Conservation (phyloP, 2,329 filamentous ascomycete species). For the Colletotrichum liriopes region DNA sequence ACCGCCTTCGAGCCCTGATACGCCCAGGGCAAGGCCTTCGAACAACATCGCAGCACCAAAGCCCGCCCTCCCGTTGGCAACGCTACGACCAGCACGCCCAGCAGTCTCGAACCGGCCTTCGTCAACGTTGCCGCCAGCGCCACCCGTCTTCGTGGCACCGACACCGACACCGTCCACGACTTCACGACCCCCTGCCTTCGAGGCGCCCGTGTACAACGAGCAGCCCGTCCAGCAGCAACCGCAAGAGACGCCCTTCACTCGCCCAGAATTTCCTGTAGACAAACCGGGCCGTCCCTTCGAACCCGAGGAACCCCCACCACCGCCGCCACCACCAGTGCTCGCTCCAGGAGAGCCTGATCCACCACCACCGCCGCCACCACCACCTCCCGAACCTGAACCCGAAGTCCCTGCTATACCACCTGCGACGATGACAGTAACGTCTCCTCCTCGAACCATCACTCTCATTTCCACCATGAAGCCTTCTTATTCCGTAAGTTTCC, state of each 20-base stretch:
- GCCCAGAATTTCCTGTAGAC: not conserved
- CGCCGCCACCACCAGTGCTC: slow-evolving; percentile 19
- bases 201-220: not conserved
- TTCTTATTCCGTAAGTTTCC: slow-evolving; percentile 17
- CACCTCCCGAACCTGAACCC: not conserved
- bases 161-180: too few relatives aligned
- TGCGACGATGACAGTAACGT: slow-evolving; percentile 31
- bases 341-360: slow-evolving; percentile 37
- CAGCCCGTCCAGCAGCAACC: slow-evolving; percentile 12
- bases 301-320: slow-evolving; percentile 24
- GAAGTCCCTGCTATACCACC: slow-evolving; percentile 26
- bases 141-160: too few relatives aligned
- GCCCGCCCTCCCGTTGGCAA: slow-evolving; percentile 14
- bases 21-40: slow-evolving; percentile 18
- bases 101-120: not conserved
- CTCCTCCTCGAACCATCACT: slow-evolving; percentile 27
- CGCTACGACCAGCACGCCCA: slow-evolving; percentile 17
- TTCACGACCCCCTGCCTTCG: not conserved
- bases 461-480: slow-evolving; percentile 36
- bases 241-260: not conserved
- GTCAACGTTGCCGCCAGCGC: slow-evolving; percentile 7
- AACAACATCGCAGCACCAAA: not conserved
- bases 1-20: slow-evolving; percentile 28
- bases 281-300: slow-evolving; percentile 16
- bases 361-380: not conserved